Evolutionary conservation across 345 rosid species (phyloP), one percentile per base, ranked within the genome.

Genomic region (Populus deltoides): DNA sequence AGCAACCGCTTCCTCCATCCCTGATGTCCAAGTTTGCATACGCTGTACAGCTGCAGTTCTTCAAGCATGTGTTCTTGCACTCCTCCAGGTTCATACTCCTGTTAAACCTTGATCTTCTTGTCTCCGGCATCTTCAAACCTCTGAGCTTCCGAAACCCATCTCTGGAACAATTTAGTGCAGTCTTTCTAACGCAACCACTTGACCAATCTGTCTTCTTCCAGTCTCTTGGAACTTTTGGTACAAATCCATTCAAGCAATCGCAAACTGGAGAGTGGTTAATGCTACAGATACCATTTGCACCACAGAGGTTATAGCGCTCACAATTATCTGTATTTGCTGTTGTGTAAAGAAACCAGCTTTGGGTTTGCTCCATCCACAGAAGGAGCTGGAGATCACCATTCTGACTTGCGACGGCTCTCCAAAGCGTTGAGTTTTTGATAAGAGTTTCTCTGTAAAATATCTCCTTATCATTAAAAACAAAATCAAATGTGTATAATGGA

Each of bases 111-210:
- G 45, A 41, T 8, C 9, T 41, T 25, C 38, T 10, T 3, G 74
- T 71, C 7, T 77, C 79, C 6, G 74, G 74, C 68, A 77, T 20
- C 22, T 70, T 77, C 10, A 70, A 16, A 1, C 80, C 74, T 1
- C 22, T 18, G 8, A 22, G 29, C 78, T 73, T 84, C 69, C 45
- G 4, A n/a, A 84, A 84, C 24, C 78, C 70, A 29, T 66, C 69
- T 31, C 69, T 36, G 6, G 38, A 27, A 66, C 69, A 33, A 17
- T 27, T 31, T 4, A 66, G 38, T 6, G 36, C 18, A 15, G 69
- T 31, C 17, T 27, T 27, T 66, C 69, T 66, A 66, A 66, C 69
- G 33, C 69, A 66, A 13, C 69, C 69, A 66, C 31, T 36, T 10
- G 69, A 29, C 69, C 69, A 66, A 29, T 66, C 69, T 13, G 16